Evolutionary conservation across 2,329 filamentous ascomycete species (phyloP).

Genomic region (Aspergillus flavus): DNA sequence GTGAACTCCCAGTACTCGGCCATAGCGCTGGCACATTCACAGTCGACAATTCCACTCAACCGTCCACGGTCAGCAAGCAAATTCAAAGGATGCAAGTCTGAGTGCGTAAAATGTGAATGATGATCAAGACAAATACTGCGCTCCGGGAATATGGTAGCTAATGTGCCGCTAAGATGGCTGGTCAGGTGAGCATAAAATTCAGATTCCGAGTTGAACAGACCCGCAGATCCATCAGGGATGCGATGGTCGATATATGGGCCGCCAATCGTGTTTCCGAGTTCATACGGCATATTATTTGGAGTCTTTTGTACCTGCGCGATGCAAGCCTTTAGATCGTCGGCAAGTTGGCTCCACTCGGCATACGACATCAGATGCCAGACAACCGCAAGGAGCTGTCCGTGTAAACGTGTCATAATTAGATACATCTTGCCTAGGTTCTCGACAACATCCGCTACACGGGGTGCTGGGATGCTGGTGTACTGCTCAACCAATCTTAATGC

Average conservation of each 20-base stretch:
- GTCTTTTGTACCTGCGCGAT: constrained; percentile 6
- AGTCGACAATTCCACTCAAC: constrained; percentile 30
- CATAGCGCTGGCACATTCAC: constrained; percentile 28
- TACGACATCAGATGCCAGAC: constrained; percentile 6
- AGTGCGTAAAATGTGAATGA: constrained; percentile 18
- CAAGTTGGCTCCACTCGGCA: background rate
- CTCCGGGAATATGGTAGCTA: background rate
- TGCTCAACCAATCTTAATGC: too few relatives aligned
- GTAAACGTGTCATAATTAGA: too few relatives aligned
- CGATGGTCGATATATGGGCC: background rate
- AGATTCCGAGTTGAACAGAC: constrained; percentile 16
- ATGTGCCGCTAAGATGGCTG: background rate
- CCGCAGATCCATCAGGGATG: constrained; percentile 3
- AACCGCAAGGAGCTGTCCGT: too few relatives aligned
- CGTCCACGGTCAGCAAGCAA: constrained; percentile 21
- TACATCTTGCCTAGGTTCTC: too few relatives aligned
- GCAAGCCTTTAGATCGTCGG: background rate
- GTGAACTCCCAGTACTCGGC: constrained; percentile 34
- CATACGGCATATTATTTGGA: constrained; percentile 3
- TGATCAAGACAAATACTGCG: background rate
- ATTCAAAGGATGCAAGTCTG: constrained; percentile 22
- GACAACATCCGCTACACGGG: too few relatives aligned
- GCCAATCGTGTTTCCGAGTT: background rate
- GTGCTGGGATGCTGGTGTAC: too few relatives aligned
- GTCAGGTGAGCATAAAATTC: background rate